Evolutionary conservation across 768 basidiomycete species (phyloP).

Genomic region (Hericium alpestre): DNA sequence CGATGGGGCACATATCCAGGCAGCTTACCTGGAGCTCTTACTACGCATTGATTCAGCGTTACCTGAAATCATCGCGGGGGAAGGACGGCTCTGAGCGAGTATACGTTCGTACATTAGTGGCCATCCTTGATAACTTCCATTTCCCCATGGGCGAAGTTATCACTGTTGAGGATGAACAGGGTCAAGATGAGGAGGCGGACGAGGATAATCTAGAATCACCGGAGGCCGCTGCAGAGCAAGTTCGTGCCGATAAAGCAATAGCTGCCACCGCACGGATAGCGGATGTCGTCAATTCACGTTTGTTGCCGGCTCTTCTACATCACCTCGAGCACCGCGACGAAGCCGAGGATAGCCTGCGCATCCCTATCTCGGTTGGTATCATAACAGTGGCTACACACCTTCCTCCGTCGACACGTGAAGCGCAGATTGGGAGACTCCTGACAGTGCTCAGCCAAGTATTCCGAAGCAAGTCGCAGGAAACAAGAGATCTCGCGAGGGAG

Average conservation of each 20-base stretch:
- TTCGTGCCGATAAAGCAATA: not conserved
- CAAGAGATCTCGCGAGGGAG: conserved; percentile 76
- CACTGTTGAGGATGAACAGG: conserved; percentile 16
- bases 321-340: conserved; percentile 79
- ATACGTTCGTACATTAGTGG: conserved; percentile 75
- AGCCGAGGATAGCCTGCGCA: conserved; percentile 74
- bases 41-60: conserved; percentile 68
- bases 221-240: not conserved
- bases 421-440: conserved; percentile 65
- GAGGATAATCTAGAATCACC: not conserved
- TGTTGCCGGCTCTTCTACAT: conserved; percentile 69
- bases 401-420: conserved; percentile 48
- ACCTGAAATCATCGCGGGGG: conserved; percentile 54
- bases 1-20: conserved; percentile 69
- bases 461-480: conserved; percentile 90
- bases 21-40: conserved; percentile 80
- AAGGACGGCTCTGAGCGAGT: conserved; percentile 70
- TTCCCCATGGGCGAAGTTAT: conserved; percentile 69
- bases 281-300: conserved; percentile 62
- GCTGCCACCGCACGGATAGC: conserved; percentile 33
- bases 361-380: conserved; percentile 83
- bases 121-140: conserved; percentile 83
- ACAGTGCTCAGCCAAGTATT: conserved; percentile 84
- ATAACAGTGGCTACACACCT: conserved; percentile 75
- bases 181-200: conserved; percentile 19